Conservation (phyloP, 2,329 filamentous ascomycete genomes). For the Amesomyces nigricolor region DNA sequence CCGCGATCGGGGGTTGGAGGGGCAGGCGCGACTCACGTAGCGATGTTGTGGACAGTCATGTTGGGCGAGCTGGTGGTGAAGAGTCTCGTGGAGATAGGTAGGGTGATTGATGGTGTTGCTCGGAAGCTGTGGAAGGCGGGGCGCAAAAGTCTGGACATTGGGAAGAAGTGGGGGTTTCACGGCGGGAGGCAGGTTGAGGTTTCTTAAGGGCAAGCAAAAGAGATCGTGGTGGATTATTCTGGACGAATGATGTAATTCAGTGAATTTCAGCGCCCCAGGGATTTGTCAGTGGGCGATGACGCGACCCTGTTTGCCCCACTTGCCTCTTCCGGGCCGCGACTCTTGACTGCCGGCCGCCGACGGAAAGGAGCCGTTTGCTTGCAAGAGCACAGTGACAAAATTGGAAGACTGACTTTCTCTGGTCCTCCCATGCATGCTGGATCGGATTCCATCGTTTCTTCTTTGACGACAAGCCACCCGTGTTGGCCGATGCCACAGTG, state of each 20-base stretch:
- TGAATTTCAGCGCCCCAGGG: not conserved
- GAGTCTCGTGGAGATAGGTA: constrained; percentile 26
- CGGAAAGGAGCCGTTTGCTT: no score
- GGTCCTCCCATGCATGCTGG: no score
- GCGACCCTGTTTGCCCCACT: not conserved
- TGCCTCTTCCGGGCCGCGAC: not conserved
- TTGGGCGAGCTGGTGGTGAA: constrained; percentile 38
- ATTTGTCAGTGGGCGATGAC: constrained; percentile 19
- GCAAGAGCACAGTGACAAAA: not conserved
- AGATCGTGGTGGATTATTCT: constrained; percentile 13
- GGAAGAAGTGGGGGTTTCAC: constrained; percentile 1
- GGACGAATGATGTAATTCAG: constrained; percentile 21
- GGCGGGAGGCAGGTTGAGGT: constrained; percentile 2
- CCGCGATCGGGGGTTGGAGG: not conserved
- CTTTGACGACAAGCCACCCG: no score
- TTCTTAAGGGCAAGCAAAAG: constrained; percentile 3
- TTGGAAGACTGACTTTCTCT: not conserved
- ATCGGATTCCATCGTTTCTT: no score
- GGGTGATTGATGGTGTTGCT: constrained; percentile 11
- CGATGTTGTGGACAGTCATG: constrained; percentile 40
- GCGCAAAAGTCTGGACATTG: constrained; percentile 19
- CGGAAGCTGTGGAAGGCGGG: constrained; percentile 16
- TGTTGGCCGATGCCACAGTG: no score
- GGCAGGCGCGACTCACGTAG: constrained; percentile 30
- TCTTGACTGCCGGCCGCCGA: no score